Evolutionary conservation across 2,329 filamentous ascomycete species (phyloP), one percentile per base, ranked within the genome.

Genomic region (Xylaria sp.): DNA sequence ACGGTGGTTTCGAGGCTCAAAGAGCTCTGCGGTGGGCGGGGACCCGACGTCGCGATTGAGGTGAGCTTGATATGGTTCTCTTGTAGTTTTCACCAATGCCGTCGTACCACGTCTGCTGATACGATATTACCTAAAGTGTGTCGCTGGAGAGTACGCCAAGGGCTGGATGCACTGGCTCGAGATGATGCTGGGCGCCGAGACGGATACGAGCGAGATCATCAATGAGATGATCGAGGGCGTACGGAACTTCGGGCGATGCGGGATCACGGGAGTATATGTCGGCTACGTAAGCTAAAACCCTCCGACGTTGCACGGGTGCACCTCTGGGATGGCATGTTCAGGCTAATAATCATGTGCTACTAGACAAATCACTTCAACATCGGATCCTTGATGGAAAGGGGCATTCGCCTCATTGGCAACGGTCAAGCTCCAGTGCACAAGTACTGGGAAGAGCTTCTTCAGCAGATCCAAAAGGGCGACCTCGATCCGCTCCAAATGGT

Each of bases 361-460:
- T 71, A 90, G 86, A 93, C 91, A 25, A 94, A 93, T 80, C 91
- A 93, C 79, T 93, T 95, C 84, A 93, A 93, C 80, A 90, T 95
- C 73, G 93, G 93, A 10, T 90, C 92, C 0, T 78, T 97, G 16
- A 97, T 97, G 93, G 89, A 97, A 81, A 90, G 92, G 37, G 93
- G 93, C n/a, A 89, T 97, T 73, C 90, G 92, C 1, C 86, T 97
- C 53, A 94, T 89, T 51, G 88, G 88, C 21, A 89, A 89, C 74
- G 87, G 87, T 1, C 88, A 90, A 74, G 87, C 87, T 0, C 93
- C 93, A 0, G 92, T 97, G 0, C 92, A 95, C 75, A 88, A 90
- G 75, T 96, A 97, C 82, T 97, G 93, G 93, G 85, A 93, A 27
- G 87, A 92, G 3, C 83, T 97, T n/a, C 84, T 96, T 54, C 81